phyloP scores from a whole-genome alignment of 1,284 basidiomycete genomes.

The Rhodotorula sp. region DNA sequence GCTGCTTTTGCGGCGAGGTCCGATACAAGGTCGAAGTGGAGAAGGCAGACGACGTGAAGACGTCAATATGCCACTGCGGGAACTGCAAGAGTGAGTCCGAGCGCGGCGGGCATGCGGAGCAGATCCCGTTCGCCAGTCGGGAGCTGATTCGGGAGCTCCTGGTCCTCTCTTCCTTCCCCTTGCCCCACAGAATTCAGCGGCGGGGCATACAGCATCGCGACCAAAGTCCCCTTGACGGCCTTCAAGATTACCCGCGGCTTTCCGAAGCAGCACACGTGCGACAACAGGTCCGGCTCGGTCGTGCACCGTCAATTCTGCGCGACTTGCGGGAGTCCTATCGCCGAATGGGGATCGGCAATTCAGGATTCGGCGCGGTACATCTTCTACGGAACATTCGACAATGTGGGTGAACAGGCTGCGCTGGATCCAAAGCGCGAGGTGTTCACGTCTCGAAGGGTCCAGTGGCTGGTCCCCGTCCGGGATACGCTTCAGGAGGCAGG shows the following conservation, averaged over 20 bases:
- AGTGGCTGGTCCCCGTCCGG: neutral
- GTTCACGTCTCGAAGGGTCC: neutral
- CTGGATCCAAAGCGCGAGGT: conserved; percentile 6
- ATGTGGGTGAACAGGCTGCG: neutral
- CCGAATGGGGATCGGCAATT: conserved; percentile 1
- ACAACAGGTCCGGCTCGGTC: conserved; percentile 4
- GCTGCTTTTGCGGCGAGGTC: conserved; percentile 7
- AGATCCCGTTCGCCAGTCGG: too few relatives aligned
- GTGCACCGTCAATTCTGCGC: conserved; percentile 6
- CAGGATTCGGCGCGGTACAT: neutral
- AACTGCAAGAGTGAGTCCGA: neutral
- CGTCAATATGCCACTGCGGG: conserved; percentile 1
- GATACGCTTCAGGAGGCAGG: neutral
- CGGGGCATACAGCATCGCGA: neutral
- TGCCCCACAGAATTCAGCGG: neutral
- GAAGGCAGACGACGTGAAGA: neutral
- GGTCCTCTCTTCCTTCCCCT: neutral
- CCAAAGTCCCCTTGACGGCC: neutral
- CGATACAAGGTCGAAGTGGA: neutral
- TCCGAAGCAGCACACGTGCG: neutral
- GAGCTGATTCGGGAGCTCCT: too few relatives aligned
- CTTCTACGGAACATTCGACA: conserved; percentile 3
- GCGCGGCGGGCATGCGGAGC: too few relatives aligned
- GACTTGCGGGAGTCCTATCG: neutral
- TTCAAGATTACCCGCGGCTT: neutral